Evolutionary conservation across 1,284 basidiomycete genomes (phyloP).

Genomic region (Ceratobasidium sp.): DNA sequence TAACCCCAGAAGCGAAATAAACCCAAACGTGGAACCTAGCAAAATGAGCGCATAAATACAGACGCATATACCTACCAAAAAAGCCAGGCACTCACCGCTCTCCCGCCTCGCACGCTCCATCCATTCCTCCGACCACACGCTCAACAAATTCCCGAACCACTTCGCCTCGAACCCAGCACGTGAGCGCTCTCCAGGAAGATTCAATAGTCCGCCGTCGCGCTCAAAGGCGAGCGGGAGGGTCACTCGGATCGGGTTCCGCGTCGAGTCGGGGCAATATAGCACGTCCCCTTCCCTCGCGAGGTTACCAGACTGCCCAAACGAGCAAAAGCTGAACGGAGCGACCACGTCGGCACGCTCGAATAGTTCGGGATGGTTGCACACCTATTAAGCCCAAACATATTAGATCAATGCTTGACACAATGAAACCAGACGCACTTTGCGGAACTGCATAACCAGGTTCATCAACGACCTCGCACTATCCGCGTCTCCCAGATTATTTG

Average conservation of each 20-base stretch:
- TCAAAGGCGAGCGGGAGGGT: conserved; percentile 83
- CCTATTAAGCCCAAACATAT: conserved; percentile 61
- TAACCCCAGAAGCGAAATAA: conserved; percentile 75
- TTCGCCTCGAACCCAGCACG: conserved; percentile 70
- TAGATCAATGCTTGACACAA: conserved; percentile 4
- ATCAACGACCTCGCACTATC: conserved; percentile 94
- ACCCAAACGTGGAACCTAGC: conserved; percentile 71
- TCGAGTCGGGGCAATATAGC: conserved; percentile 86
- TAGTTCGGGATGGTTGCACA: conserved; percentile 98
- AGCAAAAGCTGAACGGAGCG: conserved; percentile 90
- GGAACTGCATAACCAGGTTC: conserved; percentile 99
- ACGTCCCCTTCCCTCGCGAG: conserved; percentile 89
- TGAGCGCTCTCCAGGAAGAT: conserved; percentile 73
- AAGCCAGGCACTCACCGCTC: conserved; percentile 64
- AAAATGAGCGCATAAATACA: conserved; percentile 6
- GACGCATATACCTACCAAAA: not conserved
- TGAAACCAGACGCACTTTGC: conserved; percentile 73
- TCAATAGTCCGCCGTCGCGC: conserved; percentile 81
- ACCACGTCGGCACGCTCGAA: conserved; percentile 98
- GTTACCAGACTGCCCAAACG: conserved; percentile 86
- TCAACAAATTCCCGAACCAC: conserved; percentile 81
- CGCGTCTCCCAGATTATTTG: conserved; percentile 88
- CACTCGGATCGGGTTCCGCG: conserved; percentile 87
- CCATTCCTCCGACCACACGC: conserved; percentile 91
- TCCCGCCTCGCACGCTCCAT: conserved; percentile 79